Evolutionary conservation across 345 rosid species (phyloP), one percentile per base, ranked within the genome.

Genomic region (Citrus reticulata): DNA sequence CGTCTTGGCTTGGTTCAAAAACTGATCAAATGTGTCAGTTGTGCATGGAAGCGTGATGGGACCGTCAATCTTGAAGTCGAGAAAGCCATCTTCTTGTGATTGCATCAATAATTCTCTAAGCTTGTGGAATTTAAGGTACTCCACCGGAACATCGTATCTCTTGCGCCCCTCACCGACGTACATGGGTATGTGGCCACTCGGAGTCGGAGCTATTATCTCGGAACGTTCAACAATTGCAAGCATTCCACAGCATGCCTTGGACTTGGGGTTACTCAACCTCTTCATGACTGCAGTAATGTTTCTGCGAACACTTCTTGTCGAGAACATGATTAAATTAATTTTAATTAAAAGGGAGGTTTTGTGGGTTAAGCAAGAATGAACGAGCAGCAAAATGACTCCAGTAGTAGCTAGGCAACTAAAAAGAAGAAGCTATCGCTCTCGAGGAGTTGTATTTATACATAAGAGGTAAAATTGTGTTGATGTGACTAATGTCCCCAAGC

Each of bases 121-220:
- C 66, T 4, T 35, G 39, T 54, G 34, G 30, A 73, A 35, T 1
- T 65, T 10, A 22, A 58, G 66, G 24, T 73, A 58, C 25, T 35
- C 17, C 8, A n/a, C 3, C 16, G 76, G 76, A 58, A 73, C 66
- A 34, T 73, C 66, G 51, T n/a, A 58, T n/a, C 66, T 73, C 76
- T 73, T 58, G 0, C 46, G n/a, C 54, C 37, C 54, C 37, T 59
- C 76, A 58, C 76, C 76, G 9, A 73, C 76, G 34, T 35, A 59
- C n/a, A 73, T 58, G 22, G n/a, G 8, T 2, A 73, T 49, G 32
- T 10, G 24, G 9, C 76, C 66, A 6, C 51, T 73, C 19, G 34
- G 34, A 69, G 22, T 13, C 22, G 9, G 25, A 9, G 70, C 49
- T 3, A 7, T 10, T 2, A 6, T 34, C 49, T 37, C 17, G 35